phyloP scores from a whole-genome alignment of 371 early-diverging fungal species.

The Actinomortierella ambigua region DNA sequence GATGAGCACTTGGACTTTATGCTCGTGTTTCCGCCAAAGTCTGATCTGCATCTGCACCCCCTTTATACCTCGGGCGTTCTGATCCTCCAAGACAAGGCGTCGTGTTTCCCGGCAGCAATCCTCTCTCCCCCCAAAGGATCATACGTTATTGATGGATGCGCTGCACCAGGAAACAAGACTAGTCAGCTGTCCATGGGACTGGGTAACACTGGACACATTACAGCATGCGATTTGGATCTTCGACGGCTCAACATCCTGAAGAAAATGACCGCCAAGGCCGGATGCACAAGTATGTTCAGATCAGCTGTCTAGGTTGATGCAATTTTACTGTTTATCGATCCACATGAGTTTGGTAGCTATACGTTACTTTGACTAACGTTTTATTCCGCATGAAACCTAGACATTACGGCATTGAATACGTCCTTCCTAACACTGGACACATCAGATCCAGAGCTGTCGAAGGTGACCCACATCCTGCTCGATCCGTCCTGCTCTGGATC shows the following conservation, averaged over 20 bases:
- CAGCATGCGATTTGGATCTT: slow-evolving; percentile 91
- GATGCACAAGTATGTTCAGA: slow-evolving; percentile 78
- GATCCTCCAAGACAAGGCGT: slow-evolving; percentile 95
- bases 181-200: slow-evolving; percentile 89
- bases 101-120: slow-evolving; percentile 96
- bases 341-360: slow-evolving; percentile 61
- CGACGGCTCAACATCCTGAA: slow-evolving; percentile 82
- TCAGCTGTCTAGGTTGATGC: slow-evolving; percentile 57
- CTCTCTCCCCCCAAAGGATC: slow-evolving; percentile 73
- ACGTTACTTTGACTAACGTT: slow-evolving; percentile 40
- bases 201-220: slow-evolving; percentile 86
- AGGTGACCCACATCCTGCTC: slow-evolving; percentile 90
- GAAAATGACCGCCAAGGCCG: slow-evolving; percentile 73
- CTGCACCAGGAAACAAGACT: slow-evolving; percentile 99
- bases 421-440: slow-evolving; percentile 45
- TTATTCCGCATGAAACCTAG: slow-evolving; percentile 7
- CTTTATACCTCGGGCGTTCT: slow-evolving; percentile 76
- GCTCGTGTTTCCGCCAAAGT: slow-evolving; percentile 83
- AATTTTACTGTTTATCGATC: slow-evolving; percentile 73
- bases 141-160: slow-evolving; percentile 95
- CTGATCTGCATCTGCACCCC: slow-evolving; percentile 82
- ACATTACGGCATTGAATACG: slow-evolving; percentile 47
- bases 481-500: slow-evolving; percentile 99
- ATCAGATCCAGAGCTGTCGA: slow-evolving; percentile 19
- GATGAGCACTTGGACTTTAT: slow-evolving; percentile 84